Percentiles rank a stretch among this genome's conserved stretches.
Evolutionary conservation across 768 basidiomycete species (phyloP).

Genomic region (button mushroom (Agaricus bisporus)): DNA sequence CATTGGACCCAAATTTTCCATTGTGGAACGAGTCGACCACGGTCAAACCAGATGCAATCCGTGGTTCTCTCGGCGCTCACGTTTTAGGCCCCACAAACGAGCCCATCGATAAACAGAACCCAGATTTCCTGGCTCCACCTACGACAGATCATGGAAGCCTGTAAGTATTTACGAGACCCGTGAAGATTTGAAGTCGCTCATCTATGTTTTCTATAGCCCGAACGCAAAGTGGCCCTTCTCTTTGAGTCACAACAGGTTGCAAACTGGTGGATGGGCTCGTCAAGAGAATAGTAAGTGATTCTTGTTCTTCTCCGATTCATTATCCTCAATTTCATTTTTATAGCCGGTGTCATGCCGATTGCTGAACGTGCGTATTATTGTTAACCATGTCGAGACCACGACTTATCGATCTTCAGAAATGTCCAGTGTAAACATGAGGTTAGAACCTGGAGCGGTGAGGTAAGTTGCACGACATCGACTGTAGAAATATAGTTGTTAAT

Average conservation of each 20-base stretch:
- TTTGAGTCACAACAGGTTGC: conserved; percentile 50
- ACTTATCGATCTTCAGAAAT: conserved; percentile 16
- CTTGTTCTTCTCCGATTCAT: background rate
- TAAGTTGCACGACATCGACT: conserved; percentile 6
- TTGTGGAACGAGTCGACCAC: conserved; percentile 26
- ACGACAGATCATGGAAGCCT: conserved; percentile 38
- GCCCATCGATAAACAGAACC: conserved; percentile 35
- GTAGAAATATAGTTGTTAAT: background rate
- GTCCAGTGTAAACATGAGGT: conserved; percentile 48
- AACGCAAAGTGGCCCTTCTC: conserved; percentile 56
- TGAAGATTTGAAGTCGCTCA: background rate
- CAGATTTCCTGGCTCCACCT: conserved; percentile 38
- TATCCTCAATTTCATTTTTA: background rate
- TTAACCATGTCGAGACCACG: background rate
- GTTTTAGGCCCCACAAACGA: conserved; percentile 38
- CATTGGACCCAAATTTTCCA: conserved; percentile 37
- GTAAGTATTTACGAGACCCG: conserved; percentile 20
- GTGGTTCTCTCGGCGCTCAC: conserved; percentile 33
- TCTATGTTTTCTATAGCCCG: conserved; percentile 18
- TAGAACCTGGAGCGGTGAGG: conserved; percentile 45
- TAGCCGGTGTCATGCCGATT: conserved; percentile 43
- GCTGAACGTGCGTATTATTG: conserved; percentile 31
- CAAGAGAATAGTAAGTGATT: conserved; percentile 40
- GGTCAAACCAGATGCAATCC: conserved; percentile 25
- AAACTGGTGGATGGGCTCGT: conserved; percentile 55